phyloP scores from a whole-genome alignment of 1,284 basidiomycete genomes.

The Leccinum cinnamomeum region DNA sequence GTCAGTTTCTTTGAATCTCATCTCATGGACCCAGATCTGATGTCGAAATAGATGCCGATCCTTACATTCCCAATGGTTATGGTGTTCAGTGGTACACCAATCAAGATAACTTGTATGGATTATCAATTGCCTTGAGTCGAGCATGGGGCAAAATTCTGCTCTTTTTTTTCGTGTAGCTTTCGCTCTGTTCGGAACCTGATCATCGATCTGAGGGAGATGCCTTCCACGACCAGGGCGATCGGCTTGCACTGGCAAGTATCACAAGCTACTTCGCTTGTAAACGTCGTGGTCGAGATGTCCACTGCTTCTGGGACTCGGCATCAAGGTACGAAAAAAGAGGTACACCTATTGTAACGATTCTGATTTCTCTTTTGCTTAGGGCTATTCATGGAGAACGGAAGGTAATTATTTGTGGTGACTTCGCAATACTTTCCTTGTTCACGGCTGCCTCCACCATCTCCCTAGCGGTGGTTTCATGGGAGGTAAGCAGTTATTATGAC shows the following conservation, averaged over 20 bases:
- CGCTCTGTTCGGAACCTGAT: conserved; percentile 49
- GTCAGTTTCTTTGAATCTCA: conserved; percentile 28
- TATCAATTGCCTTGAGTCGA: neutral
- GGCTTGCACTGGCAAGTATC: conserved; percentile 80
- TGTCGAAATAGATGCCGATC: conserved; percentile 40
- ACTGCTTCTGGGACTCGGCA: conserved; percentile 44
- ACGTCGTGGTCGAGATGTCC: conserved; percentile 51
- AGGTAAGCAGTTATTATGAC: conserved; percentile 30
- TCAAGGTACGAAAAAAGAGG: conserved; percentile 35
- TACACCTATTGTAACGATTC: neutral
- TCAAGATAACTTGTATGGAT: conserved; percentile 51
- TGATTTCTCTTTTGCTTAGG: conserved; percentile 13
- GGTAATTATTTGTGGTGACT: conserved; percentile 47
- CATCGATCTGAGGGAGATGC: conserved; percentile 50
- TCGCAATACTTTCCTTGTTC: conserved; percentile 2
- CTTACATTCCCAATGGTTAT: conserved; percentile 42
- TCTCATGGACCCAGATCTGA: conserved; percentile 9
- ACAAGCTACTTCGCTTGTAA: conserved; percentile 71
- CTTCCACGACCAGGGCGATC: conserved; percentile 50
- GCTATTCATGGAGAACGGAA: conserved; percentile 62
- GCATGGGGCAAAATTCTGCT: conserved; percentile 4
- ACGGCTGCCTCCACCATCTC: neutral
- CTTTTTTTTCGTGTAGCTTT: conserved; percentile 27
- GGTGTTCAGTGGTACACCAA: conserved; percentile 45
- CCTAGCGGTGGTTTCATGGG: conserved; percentile 57